Base-by-base conservation (phyloP, 768 basidiomycete genomes). In the Phanerochaete sordida region DNA sequence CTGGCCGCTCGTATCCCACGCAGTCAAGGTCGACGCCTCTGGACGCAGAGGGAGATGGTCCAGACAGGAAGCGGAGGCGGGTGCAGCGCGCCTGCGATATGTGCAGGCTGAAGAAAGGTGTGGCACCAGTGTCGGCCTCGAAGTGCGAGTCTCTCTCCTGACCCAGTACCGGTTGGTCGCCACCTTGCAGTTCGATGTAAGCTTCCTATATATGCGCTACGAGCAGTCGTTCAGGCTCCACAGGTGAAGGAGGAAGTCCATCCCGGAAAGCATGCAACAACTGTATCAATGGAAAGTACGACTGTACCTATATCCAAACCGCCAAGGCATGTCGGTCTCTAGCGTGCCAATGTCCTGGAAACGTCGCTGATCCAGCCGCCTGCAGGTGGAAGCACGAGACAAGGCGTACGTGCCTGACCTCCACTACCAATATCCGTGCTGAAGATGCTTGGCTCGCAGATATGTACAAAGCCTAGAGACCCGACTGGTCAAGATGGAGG, bases 401-500 rank as follows among this genome's bases (percentile, higher is more conserved):
- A 57, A 48, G 46, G 56, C 56, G 56, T 57, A 46, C 27, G 56
- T 57, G n/a, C 56, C 46, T 55, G 23, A 57, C 11, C 1, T 28
- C 30, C 47, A 4, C 50, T 51, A 43, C 12, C 51, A 24, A 35
- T 53, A 28, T 37, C 39, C 48, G 19, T 47, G 77, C 74, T 77
- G 77, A 69, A 76, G 86, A 26, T 87, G 86, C 2, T 79, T 84
- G 37, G 81, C 85, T n/a, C n/a, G n/a, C 85, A 86, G 83, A 82
- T 58, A 58, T 28, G 47, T 48, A 8, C 28, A 58, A 37, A 33
- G 47, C 24, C 28, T 58, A 23, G 57, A 58, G 30, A 27, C 45
- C n/a, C 26, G 57, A 23, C 35, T 58, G 12, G 57, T 48, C 48
- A 58, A 58, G 33, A 58, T 58, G 57, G 57, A 58, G 33, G 57